phyloP scores from a whole-genome alignment of 208 protist genomes.

The Leptomonas pyrrhocoris region DNA sequence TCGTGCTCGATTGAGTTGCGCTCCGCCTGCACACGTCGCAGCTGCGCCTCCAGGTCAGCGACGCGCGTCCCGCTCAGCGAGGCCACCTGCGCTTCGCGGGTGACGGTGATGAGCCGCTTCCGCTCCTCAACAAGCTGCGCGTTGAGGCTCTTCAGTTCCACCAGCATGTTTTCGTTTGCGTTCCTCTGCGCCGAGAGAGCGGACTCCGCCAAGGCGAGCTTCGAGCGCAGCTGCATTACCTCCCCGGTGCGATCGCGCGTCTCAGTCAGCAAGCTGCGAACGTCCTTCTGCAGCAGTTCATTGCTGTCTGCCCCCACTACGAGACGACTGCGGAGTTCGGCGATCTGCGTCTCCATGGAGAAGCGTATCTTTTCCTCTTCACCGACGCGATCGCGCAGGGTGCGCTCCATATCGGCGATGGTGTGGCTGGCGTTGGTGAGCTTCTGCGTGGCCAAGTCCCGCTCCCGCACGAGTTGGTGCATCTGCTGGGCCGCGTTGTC shows the following conservation, averaged over 20 bases:
- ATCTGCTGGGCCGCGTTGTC: conserved; percentile 74
- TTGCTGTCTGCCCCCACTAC: conserved; percentile 84
- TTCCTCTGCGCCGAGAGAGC: conserved; percentile 79
- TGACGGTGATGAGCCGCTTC: conserved; percentile 66
- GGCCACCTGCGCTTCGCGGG: conserved; percentile 62
- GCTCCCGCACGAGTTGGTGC: conserved; percentile 85
- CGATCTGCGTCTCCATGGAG: conserved; percentile 71
- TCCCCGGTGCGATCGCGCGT: conserved; percentile 63
- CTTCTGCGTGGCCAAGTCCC: conserved; percentile 78
- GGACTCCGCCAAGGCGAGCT: conserved; percentile 74
- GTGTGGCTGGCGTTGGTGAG: conserved; percentile 53
- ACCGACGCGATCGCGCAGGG: conserved; percentile 49
- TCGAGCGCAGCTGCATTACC: conserved; percentile 70
- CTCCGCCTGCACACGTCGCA: conserved; percentile 45
- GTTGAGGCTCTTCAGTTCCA: conserved; percentile 80
- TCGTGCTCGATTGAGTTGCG: conserved; percentile 65
- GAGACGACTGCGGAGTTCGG: conserved; percentile 79
- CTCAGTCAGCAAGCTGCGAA: conserved; percentile 65
- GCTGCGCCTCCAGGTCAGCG: conserved; percentile 57
- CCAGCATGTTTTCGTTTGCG: conserved; percentile 85
- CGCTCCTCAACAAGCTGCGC: conserved; percentile 79
- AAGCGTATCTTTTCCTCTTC: conserved; percentile 78
- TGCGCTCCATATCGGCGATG: conserved; percentile 61
- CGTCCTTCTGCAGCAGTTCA: conserved; percentile 76
- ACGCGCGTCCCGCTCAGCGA: conserved; percentile 32